Evolutionary conservation across 352 stramenopile genomes (phyloP).

Genomic region (Phytophthora palmivora): DNA sequence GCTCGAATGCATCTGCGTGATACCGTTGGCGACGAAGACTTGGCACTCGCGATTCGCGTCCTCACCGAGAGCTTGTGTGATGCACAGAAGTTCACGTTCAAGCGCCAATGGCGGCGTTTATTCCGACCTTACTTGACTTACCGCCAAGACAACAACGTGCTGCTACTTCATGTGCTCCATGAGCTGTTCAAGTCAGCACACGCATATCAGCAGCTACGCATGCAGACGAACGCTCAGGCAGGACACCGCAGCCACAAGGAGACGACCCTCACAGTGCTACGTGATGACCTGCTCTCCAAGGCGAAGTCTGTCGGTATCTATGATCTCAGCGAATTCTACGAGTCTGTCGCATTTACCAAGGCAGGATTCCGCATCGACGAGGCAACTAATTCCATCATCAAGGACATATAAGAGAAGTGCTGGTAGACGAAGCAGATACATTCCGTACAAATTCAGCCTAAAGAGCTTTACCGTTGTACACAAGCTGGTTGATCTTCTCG

Average conservation of each 20-base stretch:
- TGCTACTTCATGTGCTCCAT: constrained; percentile 84
- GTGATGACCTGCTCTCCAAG: constrained; percentile 66
- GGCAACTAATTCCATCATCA: constrained; percentile 59
- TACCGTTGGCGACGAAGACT: constrained; percentile 97
- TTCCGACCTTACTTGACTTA: constrained; percentile 87
- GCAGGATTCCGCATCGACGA: constrained; percentile 75
- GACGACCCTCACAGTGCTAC: constrained; percentile 59
- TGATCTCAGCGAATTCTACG: constrained; percentile 79
- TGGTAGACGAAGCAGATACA: neutral
- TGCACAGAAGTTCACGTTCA: constrained; percentile 97
- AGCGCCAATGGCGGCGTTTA: constrained; percentile 80
- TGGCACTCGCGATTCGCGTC: constrained; percentile 98
- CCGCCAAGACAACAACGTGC: constrained; percentile 82
- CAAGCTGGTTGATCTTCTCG: constrained; percentile 82
- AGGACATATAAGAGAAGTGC: constrained; percentile 61
- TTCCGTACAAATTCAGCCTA: constrained; percentile 20
- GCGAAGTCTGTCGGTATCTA: constrained; percentile 84
- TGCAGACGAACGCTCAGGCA: constrained; percentile 54
- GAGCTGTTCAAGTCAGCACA: constrained; percentile 86
- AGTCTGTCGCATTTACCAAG: constrained; percentile 67
- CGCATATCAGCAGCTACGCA: constrained; percentile 76
- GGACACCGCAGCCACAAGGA: constrained; percentile 39
- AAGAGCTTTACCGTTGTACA: constrained; percentile 69
- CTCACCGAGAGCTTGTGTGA: constrained; percentile 91
- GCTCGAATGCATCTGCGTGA: constrained; percentile 93